These are phyloP conservation scores for Atalantia buxifolia DNA, from an alignment of 345 rosid genomes.

Conservation along the genomic window DNA sequence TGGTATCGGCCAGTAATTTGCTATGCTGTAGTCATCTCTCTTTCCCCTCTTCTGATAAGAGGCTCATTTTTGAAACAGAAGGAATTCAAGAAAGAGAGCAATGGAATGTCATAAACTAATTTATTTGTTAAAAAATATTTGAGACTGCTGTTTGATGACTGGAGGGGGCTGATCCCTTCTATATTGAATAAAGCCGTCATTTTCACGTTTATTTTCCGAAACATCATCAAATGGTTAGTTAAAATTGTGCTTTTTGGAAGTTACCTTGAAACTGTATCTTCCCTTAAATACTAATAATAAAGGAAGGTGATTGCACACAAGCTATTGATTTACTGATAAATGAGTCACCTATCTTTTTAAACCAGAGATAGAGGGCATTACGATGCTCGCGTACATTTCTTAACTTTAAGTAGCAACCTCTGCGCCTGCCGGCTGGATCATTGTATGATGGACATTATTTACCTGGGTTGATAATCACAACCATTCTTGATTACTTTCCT, in stretches of 20 bases:
- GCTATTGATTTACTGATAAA: neutral
- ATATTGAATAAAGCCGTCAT: neutral
- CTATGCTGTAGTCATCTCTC: neutral
- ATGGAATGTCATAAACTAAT: neutral
- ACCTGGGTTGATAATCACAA: neutral
- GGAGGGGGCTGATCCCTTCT: neutral
- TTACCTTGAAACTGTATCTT: neutral
- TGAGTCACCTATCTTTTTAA: neutral
- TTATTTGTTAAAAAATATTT: neutral
- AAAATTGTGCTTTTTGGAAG: neutral
- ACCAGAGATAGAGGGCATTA: neutral
- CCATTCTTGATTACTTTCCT: conserved; percentile 5
- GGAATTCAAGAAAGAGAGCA: neutral
- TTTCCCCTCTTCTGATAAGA: neutral
- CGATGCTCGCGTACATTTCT: neutral
- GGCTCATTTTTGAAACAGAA: neutral
- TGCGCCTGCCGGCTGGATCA: neutral
- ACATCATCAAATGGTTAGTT: neutral
- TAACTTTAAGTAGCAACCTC: neutral
- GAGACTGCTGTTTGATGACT: neutral
- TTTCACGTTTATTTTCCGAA: neutral
- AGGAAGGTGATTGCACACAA: neutral
- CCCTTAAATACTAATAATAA: neutral
- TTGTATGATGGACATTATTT: neutral
- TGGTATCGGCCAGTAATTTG: neutral